Conservation (phyloP, 176 grass and related monocot genomes). For the Triticum monococcum region DNA sequence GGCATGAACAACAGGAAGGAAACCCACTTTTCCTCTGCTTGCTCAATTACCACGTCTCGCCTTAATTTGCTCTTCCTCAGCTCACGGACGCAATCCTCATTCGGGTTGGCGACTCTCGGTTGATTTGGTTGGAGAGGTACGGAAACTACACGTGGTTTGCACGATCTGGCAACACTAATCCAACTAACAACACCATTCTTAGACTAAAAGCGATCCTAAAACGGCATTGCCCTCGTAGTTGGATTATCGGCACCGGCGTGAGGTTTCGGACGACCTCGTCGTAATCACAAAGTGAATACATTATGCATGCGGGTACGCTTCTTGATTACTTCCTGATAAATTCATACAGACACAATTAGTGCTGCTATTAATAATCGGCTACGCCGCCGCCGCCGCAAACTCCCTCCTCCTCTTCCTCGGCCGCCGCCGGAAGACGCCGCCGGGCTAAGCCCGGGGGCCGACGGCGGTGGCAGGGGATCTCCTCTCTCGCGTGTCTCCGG, state of each 20-base stretch:
- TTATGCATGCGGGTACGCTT: neutral
- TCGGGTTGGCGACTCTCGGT: neutral
- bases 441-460: too few relatives aligned
- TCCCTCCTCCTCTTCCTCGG: too few relatives aligned
- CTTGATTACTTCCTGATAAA: neutral
- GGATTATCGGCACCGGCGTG: neutral
- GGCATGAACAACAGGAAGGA: neutral
- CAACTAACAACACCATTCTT: neutral
- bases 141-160: neutral
- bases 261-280: neutral
- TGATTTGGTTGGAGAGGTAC: neutral
- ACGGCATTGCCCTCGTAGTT: neutral
- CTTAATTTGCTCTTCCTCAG: neutral
- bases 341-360: neutral
- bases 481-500: too few relatives aligned
- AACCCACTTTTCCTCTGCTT: neutral
- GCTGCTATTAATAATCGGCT: neutral
- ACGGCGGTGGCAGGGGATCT: too few relatives aligned
- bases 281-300: neutral
- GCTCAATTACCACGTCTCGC: neutral
- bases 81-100: neutral
- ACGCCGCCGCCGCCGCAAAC: too few relatives aligned
- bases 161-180: constrained; percentile 1
- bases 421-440: too few relatives aligned
- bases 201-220: constrained; percentile 13